Percentiles rank a stretch among this genome's conserved stretches.
These are phyloP conservation scores for Cercospora sp. DNA, from an alignment of 2,329 filamentous ascomycete genomes.

Conservation along the genomic window DNA sequence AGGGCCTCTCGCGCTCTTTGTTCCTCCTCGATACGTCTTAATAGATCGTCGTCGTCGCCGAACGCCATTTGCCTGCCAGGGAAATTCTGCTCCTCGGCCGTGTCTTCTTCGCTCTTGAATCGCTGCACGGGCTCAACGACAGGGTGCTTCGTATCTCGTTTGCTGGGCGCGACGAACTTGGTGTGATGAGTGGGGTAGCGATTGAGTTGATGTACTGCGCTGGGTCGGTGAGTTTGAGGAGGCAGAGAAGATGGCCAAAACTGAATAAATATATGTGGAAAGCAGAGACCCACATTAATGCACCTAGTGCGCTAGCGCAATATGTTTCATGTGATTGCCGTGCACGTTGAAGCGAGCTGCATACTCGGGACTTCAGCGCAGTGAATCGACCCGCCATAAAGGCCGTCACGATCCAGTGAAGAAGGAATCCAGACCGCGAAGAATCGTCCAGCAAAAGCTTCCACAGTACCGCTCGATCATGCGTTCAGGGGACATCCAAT, in stretches of 20 bases:
- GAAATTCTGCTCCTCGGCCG: too few relatives aligned
- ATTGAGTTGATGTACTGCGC: background rate
- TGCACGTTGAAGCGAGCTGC: background rate
- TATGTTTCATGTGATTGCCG: background rate
- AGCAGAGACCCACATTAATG: background rate
- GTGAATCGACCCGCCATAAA: background rate
- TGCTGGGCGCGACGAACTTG: background rate
- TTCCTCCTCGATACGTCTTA: background rate
- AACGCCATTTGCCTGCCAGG: too few relatives aligned
- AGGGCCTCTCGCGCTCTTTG: background rate
- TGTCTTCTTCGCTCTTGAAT: background rate
- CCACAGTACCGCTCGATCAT: background rate
- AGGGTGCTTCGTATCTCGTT: background rate
- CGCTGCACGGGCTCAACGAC: background rate
- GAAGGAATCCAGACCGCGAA: too few relatives aligned
- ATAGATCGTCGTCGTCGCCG: too few relatives aligned
- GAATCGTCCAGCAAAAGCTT: background rate
- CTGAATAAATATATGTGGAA: background rate
- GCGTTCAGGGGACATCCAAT: background rate
- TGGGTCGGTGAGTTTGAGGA: background rate
- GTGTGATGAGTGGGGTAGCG: background rate
- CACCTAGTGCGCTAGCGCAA: background rate
- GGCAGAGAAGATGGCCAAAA: background rate
- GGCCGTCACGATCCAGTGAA: too few relatives aligned
- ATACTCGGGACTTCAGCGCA: background rate